phyloP scores from a whole-genome alignment of 176 grass and related monocot genomes.

The Elymus sibiricus region DNA sequence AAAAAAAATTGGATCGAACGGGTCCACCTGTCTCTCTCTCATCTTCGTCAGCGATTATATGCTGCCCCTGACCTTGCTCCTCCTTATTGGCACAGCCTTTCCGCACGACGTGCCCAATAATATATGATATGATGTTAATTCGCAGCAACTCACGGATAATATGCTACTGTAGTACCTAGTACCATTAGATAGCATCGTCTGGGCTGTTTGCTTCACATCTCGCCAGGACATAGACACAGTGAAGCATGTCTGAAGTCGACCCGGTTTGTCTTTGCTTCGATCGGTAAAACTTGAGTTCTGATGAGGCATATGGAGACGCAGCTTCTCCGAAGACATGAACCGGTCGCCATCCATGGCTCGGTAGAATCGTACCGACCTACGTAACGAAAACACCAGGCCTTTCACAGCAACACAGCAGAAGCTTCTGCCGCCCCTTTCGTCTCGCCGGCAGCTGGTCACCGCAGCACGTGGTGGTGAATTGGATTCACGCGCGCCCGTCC shows the following conservation, averaged over 20 bases:
- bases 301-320: background rate
- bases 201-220: background rate
- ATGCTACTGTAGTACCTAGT: background rate
- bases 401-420: background rate
- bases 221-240: background rate
- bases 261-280: background rate
- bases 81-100: background rate
- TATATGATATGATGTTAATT: background rate
- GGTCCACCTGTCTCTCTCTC: background rate
- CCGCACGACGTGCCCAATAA: background rate
- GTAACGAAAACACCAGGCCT: background rate
- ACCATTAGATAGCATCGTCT: background rate
- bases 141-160: background rate
- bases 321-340: background rate
- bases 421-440: background rate
- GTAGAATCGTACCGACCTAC: background rate
- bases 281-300: background rate
- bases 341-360: background rate
- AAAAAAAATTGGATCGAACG: background rate
- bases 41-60: background rate
- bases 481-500: constrained; percentile 6
- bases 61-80: background rate
- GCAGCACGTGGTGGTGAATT: constrained; percentile 20
- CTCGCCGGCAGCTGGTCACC: background rate
- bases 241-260: background rate